Evolutionary conservation across 345 rosid species (phyloP), one percentile per base, ranked within the genome.

Genomic region (Draba incana): DNA sequence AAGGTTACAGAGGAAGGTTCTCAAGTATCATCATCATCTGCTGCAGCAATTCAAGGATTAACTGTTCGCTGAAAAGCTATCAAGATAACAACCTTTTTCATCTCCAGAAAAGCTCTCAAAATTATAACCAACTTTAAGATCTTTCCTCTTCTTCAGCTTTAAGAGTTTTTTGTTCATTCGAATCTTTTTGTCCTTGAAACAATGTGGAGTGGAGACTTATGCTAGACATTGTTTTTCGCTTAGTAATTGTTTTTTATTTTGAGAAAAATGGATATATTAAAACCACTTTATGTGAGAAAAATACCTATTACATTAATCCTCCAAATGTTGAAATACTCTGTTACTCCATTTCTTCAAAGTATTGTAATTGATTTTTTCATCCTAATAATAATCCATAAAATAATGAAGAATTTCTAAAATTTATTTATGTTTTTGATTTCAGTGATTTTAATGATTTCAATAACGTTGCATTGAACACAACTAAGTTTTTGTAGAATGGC

Each of bases 1-100:
- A 89, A 95, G 92, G 69, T 79, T 55, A 78, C 88, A 1, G 96
- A 95, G 66, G 98, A 95, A 65, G 84, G 84, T 38, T 67, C 96
- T 27, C 97, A 85, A 70, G 78, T 87, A 30, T 76, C 72, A 55
- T 93, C 92, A 80, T 66, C 77, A 59, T 74, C 77, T 44, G 64
- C 75, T 53, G 75, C 62, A 48, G 65, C 74, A 47, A 63, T 63
- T 56, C 79, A 75, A 62, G 92, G 96, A 24, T 37, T 86, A 76
- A 37, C 48, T 50, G 81, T 78, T 73, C 98, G 88, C 58, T 89
- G 49, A 69, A 28, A 30, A 60, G 50, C 46, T 12, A 13, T 8
- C 9, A 28, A 5, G 52, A 64, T 8, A 1, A 5, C 37, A 8
- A 10, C 31, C 37, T 49, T 74, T 10, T 10, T 20, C 52, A 60